Conservation (phyloP, 164 flowering plant species). For the Umbilicus rupestris region DNA sequence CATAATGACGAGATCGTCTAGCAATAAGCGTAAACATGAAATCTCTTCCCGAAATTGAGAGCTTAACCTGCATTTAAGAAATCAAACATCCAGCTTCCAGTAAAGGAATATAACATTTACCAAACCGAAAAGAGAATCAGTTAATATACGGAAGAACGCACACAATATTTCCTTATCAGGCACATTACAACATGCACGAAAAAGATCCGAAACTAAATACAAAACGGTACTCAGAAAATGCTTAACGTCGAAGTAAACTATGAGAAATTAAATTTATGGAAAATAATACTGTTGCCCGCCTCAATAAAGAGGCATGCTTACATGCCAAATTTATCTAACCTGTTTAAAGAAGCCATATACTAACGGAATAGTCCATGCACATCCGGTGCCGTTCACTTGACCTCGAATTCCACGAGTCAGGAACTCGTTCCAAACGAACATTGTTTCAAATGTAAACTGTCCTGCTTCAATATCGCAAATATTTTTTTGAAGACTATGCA, state of each 20-base stretch:
- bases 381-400: slow-evolving; percentile 49
- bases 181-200: not conserved
- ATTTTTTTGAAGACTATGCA: slow-evolving; percentile 92
- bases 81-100: slow-evolving; percentile 6
- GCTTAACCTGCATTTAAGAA: slow-evolving; percentile 39
- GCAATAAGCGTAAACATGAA: slow-evolving; percentile 83
- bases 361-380: slow-evolving; percentile 78
- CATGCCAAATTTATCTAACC: slow-evolving; percentile 26
- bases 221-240: not conserved
- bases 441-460: slow-evolving; percentile 49
- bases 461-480: slow-evolving; percentile 41
- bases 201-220: not conserved
- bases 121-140: not conserved
- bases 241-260: not conserved
- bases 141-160: not conserved
- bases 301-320: not conserved
- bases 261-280: not conserved
- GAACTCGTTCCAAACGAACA: slow-evolving; percentile 98
- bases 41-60: slow-evolving; percentile 50
- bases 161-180: not conserved
- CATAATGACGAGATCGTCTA: slow-evolving; percentile 92
- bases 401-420: slow-evolving; percentile 72
- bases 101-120: not conserved
- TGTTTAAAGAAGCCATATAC: slow-evolving; percentile 93
- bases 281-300: not conserved